Percentiles rank a stretch among this genome's conserved stretches.
Evolutionary conservation across 2,329 filamentous ascomycete genomes (phyloP).

Genomic region (Phaeosphaeria sp.): DNA sequence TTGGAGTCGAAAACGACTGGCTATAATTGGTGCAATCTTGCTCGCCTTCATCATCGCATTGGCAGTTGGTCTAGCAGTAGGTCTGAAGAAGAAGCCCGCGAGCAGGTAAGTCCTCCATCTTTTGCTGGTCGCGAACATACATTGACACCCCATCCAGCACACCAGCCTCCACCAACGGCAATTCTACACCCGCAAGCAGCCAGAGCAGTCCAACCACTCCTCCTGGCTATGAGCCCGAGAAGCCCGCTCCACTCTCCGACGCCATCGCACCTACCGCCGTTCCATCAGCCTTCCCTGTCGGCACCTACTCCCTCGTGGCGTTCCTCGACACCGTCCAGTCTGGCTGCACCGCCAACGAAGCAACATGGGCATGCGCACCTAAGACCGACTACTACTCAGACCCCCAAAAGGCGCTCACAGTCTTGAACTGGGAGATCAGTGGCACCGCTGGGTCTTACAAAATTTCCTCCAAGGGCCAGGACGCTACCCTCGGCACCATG

Average conservation of each 20-base stretch:
- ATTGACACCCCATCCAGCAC: slow-evolving; percentile 12
- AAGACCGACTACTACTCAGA: slow-evolving; percentile 58
- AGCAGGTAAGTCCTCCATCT: slow-evolving; percentile 23
- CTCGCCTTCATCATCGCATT: slow-evolving; percentile 47
- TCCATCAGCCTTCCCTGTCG: slow-evolving; percentile 62
- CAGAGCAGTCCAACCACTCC: slow-evolving; percentile 6
- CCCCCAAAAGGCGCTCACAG: slow-evolving; percentile 52
- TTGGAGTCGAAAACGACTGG: slow-evolving; percentile 51
- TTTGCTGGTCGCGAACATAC: background rate
- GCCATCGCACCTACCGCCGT: slow-evolving; percentile 22
- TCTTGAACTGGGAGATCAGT: slow-evolving; percentile 69
- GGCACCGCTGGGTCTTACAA: slow-evolving; percentile 51
- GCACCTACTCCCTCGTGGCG: slow-evolving; percentile 67
- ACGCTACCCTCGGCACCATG: slow-evolving; percentile 63
- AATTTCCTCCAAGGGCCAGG: slow-evolving; percentile 60
- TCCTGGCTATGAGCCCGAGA: slow-evolving; percentile 9
- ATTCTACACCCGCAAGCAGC: slow-evolving; percentile 9
- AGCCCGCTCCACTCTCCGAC: slow-evolving; percentile 19
- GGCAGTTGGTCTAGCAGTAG: slow-evolving; percentile 49
- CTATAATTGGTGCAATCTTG: slow-evolving; percentile 43
- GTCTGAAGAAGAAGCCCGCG: slow-evolving; percentile 47
- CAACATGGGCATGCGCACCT: slow-evolving; percentile 70
- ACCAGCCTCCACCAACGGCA: slow-evolving; percentile 6
- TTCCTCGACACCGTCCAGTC: slow-evolving; percentile 62
- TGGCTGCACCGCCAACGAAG: slow-evolving; percentile 64